These are phyloP conservation scores for Rubroboletus satanas DNA, from an alignment of 768 basidiomycete genomes.

Conservation along the genomic window DNA sequence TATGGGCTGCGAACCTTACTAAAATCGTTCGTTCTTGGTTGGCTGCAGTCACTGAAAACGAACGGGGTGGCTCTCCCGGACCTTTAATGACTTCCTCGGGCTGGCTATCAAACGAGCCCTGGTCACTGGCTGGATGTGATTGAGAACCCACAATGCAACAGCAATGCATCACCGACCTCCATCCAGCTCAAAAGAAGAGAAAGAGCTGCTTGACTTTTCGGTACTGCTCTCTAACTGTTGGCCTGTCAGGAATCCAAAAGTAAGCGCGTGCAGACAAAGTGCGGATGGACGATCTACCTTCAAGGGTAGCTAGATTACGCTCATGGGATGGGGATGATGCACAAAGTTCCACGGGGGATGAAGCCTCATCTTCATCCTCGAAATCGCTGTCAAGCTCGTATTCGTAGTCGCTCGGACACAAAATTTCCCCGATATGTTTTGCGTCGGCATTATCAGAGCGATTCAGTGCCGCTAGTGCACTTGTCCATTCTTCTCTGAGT, in stretches of 20 bases:
- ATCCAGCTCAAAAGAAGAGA: constrained; percentile 10
- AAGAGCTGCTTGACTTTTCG: neutral
- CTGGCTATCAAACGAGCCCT: neutral
- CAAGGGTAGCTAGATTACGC: neutral
- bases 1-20: constrained; percentile 15
- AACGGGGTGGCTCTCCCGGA: neutral
- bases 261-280: neutral
- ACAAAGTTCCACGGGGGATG: neutral
- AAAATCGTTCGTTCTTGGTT: neutral
- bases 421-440: constrained; percentile 1
- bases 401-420: constrained; percentile 10
- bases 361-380: constrained; percentile 19
- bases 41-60: neutral
- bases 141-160: constrained; percentile 4
- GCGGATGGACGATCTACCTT: constrained; percentile 1
- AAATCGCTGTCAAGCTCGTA: constrained; percentile 26
- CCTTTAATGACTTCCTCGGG: constrained; percentile 8
- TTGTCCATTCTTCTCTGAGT: constrained; percentile 8
- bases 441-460: neutral
- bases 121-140: constrained; percentile 2
- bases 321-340: neutral
- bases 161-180: neutral
- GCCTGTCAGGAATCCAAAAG: neutral
- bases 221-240: neutral
- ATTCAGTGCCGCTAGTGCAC: neutral